These are phyloP conservation scores for Yamadazyma friedrichii DNA, from an alignment of 1,139 yeast species.

Conservation along the genomic window DNA sequence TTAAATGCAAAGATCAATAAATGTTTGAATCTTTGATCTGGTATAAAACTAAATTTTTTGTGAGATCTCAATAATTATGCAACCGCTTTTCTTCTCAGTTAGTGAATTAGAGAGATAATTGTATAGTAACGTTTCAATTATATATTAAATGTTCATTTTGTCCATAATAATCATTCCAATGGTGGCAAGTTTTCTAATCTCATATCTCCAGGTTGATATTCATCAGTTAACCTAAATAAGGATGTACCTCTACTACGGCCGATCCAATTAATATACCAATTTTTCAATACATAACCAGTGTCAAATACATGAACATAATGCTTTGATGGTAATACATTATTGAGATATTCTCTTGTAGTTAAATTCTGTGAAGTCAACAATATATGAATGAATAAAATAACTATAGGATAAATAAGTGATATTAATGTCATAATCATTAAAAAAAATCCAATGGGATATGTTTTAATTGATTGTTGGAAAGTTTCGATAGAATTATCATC, in stretches of 20 bases:
- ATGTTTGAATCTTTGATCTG: too few species aligned
- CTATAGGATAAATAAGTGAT: constrained; percentile 51
- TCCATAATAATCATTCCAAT: constrained; percentile 10
- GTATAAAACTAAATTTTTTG: too few species aligned
- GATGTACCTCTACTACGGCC: constrained; percentile 50
- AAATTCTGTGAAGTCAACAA: constrained; percentile 56
- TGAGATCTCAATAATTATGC: too few species aligned
- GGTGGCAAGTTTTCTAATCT: constrained; percentile 33
- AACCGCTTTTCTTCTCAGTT: too few species aligned
- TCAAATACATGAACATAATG: constrained; percentile 45
- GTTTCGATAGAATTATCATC: constrained; percentile 8
- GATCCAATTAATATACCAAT: constrained; percentile 48
- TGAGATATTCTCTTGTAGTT: constrained; percentile 69
- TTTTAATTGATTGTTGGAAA: constrained; percentile 22
- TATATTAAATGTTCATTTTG: too few species aligned
- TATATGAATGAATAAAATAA: constrained; percentile 53
- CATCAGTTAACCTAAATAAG: constrained; percentile 34
- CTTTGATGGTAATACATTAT: constrained; percentile 27
- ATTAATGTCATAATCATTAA: constrained; percentile 47
- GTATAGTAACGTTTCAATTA: too few species aligned
- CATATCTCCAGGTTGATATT: constrained; percentile 41
- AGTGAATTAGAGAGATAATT: too few species aligned
- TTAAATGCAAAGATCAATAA: neutral
- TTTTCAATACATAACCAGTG: constrained; percentile 30
- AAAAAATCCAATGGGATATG: constrained; percentile 45